phyloP scores from a whole-genome alignment of 2,329 filamentous ascomycete genomes.

The Beauveria scarabaeidicola region DNA sequence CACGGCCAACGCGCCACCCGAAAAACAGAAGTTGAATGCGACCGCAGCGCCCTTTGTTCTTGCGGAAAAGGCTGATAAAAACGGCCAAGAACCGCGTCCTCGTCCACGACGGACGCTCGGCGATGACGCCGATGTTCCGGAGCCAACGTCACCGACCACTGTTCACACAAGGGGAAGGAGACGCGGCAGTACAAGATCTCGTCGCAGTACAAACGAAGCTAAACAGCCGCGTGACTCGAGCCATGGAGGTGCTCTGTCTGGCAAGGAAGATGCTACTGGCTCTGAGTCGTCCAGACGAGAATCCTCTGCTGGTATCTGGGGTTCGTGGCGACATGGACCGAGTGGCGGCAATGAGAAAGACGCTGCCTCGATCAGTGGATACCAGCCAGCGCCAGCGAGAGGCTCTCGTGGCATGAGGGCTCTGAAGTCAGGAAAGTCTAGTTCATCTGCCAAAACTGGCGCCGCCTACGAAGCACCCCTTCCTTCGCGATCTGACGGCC shows the following conservation, averaged over 20 bases:
- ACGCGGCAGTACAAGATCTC: slow-evolving; percentile 31
- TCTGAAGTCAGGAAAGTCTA: slow-evolving; percentile 65
- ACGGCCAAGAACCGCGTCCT: slow-evolving; percentile 14
- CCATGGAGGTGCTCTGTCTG: slow-evolving; percentile 16
- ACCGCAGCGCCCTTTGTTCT: slow-evolving; percentile 35
- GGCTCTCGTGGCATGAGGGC: slow-evolving; percentile 76
- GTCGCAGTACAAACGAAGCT: slow-evolving; percentile 7
- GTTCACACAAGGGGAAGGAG: slow-evolving; percentile 35
- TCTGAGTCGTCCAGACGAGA: slow-evolving; percentile 34
- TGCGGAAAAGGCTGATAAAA: slow-evolving; percentile 22
- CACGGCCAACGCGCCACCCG: slow-evolving; percentile 48
- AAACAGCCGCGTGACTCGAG: slow-evolving; percentile 3
- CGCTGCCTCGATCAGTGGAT: slow-evolving; percentile 50
- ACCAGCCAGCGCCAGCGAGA: slow-evolving; percentile 58
- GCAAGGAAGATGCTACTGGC: slow-evolving; percentile 22
- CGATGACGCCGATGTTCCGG: slow-evolving; percentile 19
- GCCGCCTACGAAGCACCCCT: slow-evolving; percentile 44
- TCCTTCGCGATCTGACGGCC: slow-evolving; percentile 39
- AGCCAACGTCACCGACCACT: slow-evolving; percentile 28
- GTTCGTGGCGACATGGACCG: slow-evolving; percentile 58
- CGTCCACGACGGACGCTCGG: slow-evolving; percentile 13
- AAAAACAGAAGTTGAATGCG: slow-evolving; percentile 52
- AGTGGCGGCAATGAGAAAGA: slow-evolving; percentile 47
- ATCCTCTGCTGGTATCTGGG: slow-evolving; percentile 53
- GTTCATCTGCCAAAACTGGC: slow-evolving; percentile 43